Percentiles rank a stretch among this genome's conserved stretches.
These are phyloP conservation scores for Grosmannia clavigera DNA, from an alignment of 2,329 filamentous ascomycete species.

Conservation along the genomic window DNA sequence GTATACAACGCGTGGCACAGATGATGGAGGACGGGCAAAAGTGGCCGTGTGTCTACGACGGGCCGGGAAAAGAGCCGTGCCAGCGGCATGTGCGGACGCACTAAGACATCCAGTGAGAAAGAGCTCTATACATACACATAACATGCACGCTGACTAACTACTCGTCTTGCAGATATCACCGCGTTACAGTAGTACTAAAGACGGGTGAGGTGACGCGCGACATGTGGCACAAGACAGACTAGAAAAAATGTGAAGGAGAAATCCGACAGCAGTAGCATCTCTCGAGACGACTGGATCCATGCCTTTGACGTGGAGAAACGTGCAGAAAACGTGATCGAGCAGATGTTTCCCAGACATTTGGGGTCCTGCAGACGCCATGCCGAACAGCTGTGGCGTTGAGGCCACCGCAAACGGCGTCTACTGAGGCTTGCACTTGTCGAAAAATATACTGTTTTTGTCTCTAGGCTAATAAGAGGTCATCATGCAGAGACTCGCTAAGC, in stretches of 20 bases:
- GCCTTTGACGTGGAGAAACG: constrained; percentile 31
- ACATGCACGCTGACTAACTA: neutral
- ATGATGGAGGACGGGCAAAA: constrained; percentile 36
- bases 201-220: constrained; percentile 37
- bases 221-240: constrained; percentile 43
- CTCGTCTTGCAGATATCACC: constrained; percentile 24
- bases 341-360: constrained; percentile 15
- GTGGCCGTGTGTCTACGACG: constrained; percentile 31
- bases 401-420: neutral
- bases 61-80: constrained; percentile 23
- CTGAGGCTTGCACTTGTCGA: neutral
- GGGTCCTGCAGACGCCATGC: neutral
- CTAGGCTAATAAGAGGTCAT: neutral
- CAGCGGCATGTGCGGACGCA: constrained; percentile 27
- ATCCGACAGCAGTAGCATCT: constrained; percentile 33
- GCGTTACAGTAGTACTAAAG: constrained; percentile 35
- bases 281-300: constrained; percentile 38
- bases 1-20: constrained; percentile 35
- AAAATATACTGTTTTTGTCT: neutral
- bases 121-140: neutral
- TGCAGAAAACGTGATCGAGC: constrained; percentile 26
- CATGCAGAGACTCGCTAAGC: constrained; percentile 6
- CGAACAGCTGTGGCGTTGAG: neutral
- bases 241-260: constrained; percentile 33
- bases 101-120: constrained; percentile 24